Evolutionary conservation across 2,329 filamentous ascomycete species (phyloP).

Genomic region (Botrytis aclada): DNA sequence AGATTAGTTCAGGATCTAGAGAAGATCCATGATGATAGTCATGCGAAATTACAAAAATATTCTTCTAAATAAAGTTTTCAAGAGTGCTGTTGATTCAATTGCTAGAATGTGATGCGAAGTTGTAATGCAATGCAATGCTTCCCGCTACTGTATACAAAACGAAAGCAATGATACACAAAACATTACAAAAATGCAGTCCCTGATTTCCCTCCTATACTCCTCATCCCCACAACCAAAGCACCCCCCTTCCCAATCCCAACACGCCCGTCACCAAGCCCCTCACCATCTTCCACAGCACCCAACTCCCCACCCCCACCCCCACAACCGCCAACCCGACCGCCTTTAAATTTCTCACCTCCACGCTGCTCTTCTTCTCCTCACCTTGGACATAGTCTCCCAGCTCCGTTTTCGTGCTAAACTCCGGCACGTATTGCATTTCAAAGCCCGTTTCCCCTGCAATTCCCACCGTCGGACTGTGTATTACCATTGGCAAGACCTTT

Average conservation of each 20-base stretch:
- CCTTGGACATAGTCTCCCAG: slow-evolving; percentile 35
- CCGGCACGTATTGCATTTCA: slow-evolving; percentile 68
- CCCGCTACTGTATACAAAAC: background rate
- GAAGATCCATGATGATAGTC: background rate
- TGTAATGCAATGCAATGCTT: background rate
- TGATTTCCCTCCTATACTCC: too few relatives aligned
- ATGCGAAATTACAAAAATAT: background rate
- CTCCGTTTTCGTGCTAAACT: slow-evolving; percentile 44
- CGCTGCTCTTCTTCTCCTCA: slow-evolving; percentile 34
- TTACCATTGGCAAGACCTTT: background rate
- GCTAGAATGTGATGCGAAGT: background rate
- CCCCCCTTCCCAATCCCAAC: background rate
- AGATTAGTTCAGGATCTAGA: background rate
- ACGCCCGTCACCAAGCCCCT: background rate
- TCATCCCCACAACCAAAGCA: background rate
- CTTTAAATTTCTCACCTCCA: slow-evolving; percentile 49
- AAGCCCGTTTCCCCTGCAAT: slow-evolving; percentile 63
- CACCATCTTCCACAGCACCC: background rate
- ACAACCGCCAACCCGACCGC: slow-evolving; percentile 43
- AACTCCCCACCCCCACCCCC: slow-evolving; percentile 27
- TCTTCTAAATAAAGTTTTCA: background rate
- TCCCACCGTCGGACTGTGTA: slow-evolving; percentile 39
- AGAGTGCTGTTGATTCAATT: background rate
- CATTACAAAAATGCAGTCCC: background rate
- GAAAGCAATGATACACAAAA: background rate